Conservation (phyloP, 495 filamentous ascomycete species). For the Penicillium lagena region DNA sequence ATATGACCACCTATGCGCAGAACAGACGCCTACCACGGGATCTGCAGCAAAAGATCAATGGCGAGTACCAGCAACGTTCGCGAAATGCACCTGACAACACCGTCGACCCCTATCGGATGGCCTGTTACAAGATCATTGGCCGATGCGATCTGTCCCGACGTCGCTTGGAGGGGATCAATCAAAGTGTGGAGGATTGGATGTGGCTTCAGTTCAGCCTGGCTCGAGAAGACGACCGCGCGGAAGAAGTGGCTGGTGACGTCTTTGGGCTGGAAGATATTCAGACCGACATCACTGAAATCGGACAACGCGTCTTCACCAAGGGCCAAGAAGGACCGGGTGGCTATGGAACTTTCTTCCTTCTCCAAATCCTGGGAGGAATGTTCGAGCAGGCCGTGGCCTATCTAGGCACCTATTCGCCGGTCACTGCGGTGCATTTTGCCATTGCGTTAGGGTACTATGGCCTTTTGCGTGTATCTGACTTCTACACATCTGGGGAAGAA, state of each 20-base stretch:
- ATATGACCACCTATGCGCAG: slow-evolving; percentile 74
- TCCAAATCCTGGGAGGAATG: slow-evolving; percentile 85
- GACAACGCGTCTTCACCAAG: slow-evolving; percentile 77
- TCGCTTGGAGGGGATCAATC: slow-evolving; percentile 71
- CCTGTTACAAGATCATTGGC: slow-evolving; percentile 95
- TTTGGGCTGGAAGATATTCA: slow-evolving; percentile 86
- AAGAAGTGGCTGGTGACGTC: slow-evolving; percentile 79
- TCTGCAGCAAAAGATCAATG: slow-evolving; percentile 77
- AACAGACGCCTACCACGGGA: slow-evolving; percentile 64
- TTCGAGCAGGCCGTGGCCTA: slow-evolving; percentile 92
- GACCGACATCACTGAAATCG: slow-evolving; percentile 77
- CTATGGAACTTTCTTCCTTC: slow-evolving; percentile 86
- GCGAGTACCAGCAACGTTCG: slow-evolving; percentile 78
- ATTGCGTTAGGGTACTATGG: slow-evolving; percentile 89
- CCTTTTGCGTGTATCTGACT: slow-evolving; percentile 75
- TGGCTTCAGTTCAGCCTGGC: slow-evolving; percentile 95
- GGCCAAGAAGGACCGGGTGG: slow-evolving; percentile 64
- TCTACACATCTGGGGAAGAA: slow-evolving; percentile 60
- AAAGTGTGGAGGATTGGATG: slow-evolving; percentile 88
- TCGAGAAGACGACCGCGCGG: slow-evolving; percentile 73
- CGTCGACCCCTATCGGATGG: slow-evolving; percentile 91
- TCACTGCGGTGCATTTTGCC: slow-evolving; percentile 91
- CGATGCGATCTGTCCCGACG: slow-evolving; percentile 82
- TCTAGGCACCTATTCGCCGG: slow-evolving; percentile 80
- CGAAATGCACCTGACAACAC: slow-evolving; percentile 80